phyloP scores from a whole-genome alignment of 225 moss, liverwort and hornwort species.

The Climacium dendroides region DNA sequence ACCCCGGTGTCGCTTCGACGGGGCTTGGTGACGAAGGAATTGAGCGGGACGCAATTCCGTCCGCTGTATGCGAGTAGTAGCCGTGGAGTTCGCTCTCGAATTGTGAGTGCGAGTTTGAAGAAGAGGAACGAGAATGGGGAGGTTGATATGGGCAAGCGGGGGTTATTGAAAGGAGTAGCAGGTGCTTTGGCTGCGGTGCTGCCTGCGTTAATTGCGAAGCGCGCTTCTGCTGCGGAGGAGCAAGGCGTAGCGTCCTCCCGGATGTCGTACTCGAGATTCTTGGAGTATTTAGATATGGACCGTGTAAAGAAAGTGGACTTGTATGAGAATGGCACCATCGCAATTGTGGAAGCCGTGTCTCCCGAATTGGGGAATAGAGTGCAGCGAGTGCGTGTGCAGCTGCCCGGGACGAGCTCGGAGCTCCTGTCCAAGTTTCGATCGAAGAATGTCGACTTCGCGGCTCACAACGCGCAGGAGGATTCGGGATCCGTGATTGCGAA shows the following conservation, averaged over 20 bases:
- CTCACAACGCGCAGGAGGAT: constrained; percentile 75
- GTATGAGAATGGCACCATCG: constrained; percentile 91
- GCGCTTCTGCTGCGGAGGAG: constrained; percentile 67
- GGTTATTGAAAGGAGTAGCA: constrained; percentile 52
- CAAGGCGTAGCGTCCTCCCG: constrained; percentile 79
- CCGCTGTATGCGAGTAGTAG: neutral
- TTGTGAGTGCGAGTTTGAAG: constrained; percentile 27
- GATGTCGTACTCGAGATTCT: constrained; percentile 87
- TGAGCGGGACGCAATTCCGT: constrained; percentile 25
- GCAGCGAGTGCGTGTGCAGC: constrained; percentile 83
- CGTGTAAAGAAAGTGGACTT: constrained; percentile 95
- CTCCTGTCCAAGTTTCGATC: constrained; percentile 69
- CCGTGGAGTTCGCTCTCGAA: neutral
- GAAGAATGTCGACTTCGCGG: constrained; percentile 90
- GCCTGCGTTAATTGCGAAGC: constrained; percentile 39
- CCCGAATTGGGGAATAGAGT: constrained; percentile 86
- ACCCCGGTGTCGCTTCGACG: constrained; percentile 27
- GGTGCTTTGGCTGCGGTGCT: constrained; percentile 53
- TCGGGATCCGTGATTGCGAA: constrained; percentile 74
- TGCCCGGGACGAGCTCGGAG: constrained; percentile 82
- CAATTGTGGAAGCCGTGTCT: constrained; percentile 89
- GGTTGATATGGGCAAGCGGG: constrained; percentile 47
- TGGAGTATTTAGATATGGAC: constrained; percentile 88
- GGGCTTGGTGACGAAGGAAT: constrained; percentile 26
- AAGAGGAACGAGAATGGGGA: neutral